Base-by-base conservation (phyloP, 768 basidiomycete species). In the Dentipellis fragilis region DNA sequence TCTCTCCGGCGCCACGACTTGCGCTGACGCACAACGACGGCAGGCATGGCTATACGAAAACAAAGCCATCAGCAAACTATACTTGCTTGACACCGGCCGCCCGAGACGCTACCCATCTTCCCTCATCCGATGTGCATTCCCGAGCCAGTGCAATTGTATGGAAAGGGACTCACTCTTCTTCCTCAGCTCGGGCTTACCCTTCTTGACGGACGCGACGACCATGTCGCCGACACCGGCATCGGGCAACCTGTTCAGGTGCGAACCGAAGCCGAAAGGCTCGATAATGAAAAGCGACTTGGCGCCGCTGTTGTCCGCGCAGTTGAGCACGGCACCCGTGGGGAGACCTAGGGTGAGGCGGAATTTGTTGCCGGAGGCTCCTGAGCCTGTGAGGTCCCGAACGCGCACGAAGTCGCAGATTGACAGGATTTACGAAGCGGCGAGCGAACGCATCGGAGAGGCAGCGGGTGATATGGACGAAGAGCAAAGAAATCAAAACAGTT, bases 231-330 rank as follows among this genome's bases (percentile, higher is more conserved):
- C 89, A 79, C 87, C 87, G 59, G 89, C 93, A 71, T 96, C 95
- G 60, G 96, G 96, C 59, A 98, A 80, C 74, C 96, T 82, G 83
- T 98, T 98, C 51, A 98, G 83, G 71, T 88, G 93, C 61, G 96
- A 88, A 72, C 96, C 96, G 71, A 89, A 90, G 53, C 94, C 90
- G 68, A 84, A 93, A 54, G 96, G 92, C 72, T 95, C 92, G 68
- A 99, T 98, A 68, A 98, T 70, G 75, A 76, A 96, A 62, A 96
- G 80, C 55, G 87, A 92, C 78, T 97, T 99, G 63, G 95, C 96
- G 62, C 96, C 96, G 68, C 89, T 92, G 85, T 99, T 99, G 79
- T 99, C 96, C 51, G 93, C 93, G 73, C 96, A 96, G 73, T 95
- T 95, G 68, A 96, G 77, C 61, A 96, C 93, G 63, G 93, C 93